Base-by-base conservation (phyloP, 192 early-diverging fungal species). In the Radiomyces spectabilis region DNA sequence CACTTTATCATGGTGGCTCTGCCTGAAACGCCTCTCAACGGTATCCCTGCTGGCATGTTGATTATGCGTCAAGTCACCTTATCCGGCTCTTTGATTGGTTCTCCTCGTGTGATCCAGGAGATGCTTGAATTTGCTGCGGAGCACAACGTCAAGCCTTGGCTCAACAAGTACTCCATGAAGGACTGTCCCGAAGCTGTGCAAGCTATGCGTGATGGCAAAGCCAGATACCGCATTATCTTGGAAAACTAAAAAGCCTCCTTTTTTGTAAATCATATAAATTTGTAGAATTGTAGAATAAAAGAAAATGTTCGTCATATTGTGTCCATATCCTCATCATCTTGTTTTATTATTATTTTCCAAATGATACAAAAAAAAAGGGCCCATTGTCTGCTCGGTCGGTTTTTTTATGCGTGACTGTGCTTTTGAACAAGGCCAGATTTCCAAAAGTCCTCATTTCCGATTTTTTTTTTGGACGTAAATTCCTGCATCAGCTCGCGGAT, bases 101-200 rank as follows among this genome's bases (percentile, higher is more conserved):
- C 70, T 29, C 56, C 66, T 51, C 51, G 67, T 8, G 71, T 72
- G 12, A 69, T 82, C 26, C 56, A 79, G 26, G 75, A 86, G 40
- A 83, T 82, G 57, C 62, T 89, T 19, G 73, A 78, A 34, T 76
- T 86, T 56, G 72, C 84, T 5, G 78, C 57, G 37, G 59, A 85
- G 71, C 69, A 80, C 31, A 69, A 78, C n/a, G 69, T 87, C 38
- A 61, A 60, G n/a, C 73, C 82, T 0, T 72, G 72, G 53, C 68
- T 87, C 24, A 80, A 84, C 49, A 65, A 57, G 33, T 63, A 64
- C 25, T 70, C 74, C 1, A 78, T 85, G 60, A 57, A 49, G 7
- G 53, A 78, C 21, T 53, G 62, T 42, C 75, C 76, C 41, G 69
- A 75, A 25, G 84, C 80, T 8, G 57, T 84, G 15, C 46, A 78